Percentiles rank a stretch among this genome's conserved stretches.
phyloP scores from a whole-genome alignment of 2,329 filamentous ascomycete genomes.

The Fulvia fulva region DNA sequence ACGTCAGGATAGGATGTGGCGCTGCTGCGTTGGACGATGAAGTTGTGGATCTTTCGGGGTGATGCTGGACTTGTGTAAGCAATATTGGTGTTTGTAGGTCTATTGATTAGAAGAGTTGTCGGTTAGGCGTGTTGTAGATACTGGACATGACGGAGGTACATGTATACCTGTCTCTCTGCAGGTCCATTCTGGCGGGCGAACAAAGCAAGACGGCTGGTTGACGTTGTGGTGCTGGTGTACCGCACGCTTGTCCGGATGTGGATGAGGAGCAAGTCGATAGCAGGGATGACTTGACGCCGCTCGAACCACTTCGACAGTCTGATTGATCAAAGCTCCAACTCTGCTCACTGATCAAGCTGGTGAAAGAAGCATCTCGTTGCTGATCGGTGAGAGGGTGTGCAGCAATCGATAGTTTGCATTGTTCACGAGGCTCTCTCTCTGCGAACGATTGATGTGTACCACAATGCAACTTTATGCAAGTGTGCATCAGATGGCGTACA shows the following conservation, averaged over 20 bases:
- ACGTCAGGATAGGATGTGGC: background rate
- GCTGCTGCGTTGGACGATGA: background rate
- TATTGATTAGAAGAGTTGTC: too few species aligned
- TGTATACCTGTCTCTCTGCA: background rate
- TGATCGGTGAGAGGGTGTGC: too few species aligned
- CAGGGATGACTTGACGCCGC: background rate
- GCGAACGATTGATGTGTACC: background rate
- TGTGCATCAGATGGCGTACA: background rate
- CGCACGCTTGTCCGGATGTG: background rate
- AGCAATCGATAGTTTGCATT: too few species aligned
- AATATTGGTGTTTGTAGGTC: too few species aligned
- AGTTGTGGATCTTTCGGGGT: background rate
- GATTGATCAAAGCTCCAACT: background rate
- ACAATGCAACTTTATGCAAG: too few species aligned
- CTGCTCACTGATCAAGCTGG: background rate
- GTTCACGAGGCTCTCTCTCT: too few species aligned
- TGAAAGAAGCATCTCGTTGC: too few species aligned
- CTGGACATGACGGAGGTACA: too few species aligned
- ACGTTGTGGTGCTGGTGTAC: background rate
- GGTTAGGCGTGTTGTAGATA: background rate
- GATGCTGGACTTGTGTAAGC: background rate
- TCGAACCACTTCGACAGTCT: background rate
- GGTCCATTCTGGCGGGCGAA: background rate
- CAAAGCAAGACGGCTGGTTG: background rate
- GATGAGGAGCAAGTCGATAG: background rate